A percentile compares a stretch with the other conserved stretches of the same genome.
Evolutionary conservation across 768 basidiomycete species (phyloP).

Genomic region (Podaxis sp.): DNA sequence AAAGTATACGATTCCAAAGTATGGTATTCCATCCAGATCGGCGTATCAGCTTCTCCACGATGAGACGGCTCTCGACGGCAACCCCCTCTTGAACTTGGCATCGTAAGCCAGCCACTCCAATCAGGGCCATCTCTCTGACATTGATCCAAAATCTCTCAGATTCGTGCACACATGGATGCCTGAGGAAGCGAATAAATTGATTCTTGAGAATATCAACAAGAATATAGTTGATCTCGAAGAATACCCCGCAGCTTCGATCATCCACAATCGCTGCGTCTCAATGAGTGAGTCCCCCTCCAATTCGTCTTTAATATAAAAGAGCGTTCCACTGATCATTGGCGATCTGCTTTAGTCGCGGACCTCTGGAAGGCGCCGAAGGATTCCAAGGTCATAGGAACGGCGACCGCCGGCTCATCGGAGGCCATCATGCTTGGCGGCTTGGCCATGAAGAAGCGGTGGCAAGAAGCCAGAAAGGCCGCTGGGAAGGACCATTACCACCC

Average conservation of each 20-base stretch:
- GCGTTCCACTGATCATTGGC: not conserved
- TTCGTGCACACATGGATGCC: slow-evolving; percentile 60
- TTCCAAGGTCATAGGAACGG: slow-evolving; percentile 53
- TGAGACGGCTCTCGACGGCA: slow-evolving; percentile 54
- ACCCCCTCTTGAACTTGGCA: slow-evolving; percentile 58
- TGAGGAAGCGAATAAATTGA: slow-evolving; percentile 46
- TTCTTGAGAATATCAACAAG: slow-evolving; percentile 60
- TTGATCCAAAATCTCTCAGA: slow-evolving; percentile 16
- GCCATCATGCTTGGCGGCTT: slow-evolving; percentile 71
- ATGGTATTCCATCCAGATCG: slow-evolving; percentile 38
- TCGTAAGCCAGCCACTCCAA: slow-evolving; percentile 39
- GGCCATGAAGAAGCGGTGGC: slow-evolving; percentile 67
- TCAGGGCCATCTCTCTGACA: not conserved
- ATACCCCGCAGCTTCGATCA: slow-evolving; percentile 51
- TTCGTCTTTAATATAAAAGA: not conserved
- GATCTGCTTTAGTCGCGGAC: slow-evolving; percentile 36
- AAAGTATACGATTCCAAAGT: slow-evolving; percentile 41
- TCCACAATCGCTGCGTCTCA: slow-evolving; percentile 51
- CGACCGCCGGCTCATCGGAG: slow-evolving; percentile 62
- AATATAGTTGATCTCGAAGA: slow-evolving; percentile 68
- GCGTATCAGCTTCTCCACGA: slow-evolving; percentile 51
- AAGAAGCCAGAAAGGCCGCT: slow-evolving; percentile 54
- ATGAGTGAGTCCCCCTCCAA: slow-evolving; percentile 37
- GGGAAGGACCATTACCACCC: slow-evolving; percentile 53
- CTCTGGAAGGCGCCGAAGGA: slow-evolving; percentile 63